Percentiles rank a stretch among this genome's conserved stretches.
Conservation (phyloP, 352 stramenopile genomes). For the Globisporangium mamillatum region DNA sequence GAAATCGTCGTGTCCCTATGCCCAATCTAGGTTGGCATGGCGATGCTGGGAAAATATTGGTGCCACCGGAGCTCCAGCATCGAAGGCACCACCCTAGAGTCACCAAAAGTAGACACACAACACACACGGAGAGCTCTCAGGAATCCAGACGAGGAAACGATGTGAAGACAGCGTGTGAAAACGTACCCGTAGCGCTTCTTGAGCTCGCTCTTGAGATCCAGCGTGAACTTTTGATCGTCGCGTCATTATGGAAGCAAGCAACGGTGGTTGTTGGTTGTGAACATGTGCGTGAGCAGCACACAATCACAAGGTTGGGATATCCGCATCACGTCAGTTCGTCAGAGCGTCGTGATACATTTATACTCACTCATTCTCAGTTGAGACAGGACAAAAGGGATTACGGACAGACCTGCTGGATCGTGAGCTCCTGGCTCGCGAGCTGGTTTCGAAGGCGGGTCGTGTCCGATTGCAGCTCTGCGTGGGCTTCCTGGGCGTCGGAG, state of each 20-base stretch:
- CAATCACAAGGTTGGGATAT: background rate
- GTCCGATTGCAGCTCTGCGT: constrained; percentile 9
- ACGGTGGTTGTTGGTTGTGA: background rate
- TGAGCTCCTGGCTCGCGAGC: background rate
- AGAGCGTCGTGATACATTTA: background rate
- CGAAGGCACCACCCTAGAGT: constrained; percentile 40
- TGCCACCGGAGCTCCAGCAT: constrained; percentile 51
- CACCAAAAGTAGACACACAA: background rate
- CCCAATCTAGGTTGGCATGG: constrained; percentile 2
- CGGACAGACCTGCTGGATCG: constrained; percentile 14
- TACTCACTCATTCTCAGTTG: background rate
- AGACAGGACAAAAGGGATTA: background rate
- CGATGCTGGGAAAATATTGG: constrained; percentile 44
- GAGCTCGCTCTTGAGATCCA: constrained; percentile 47
- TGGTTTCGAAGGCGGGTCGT: constrained; percentile 5
- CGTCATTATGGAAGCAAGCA: background rate
- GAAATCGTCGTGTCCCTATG: background rate
- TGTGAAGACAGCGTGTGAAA: background rate
- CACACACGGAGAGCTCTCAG: background rate
- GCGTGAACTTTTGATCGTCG: constrained; percentile 34
- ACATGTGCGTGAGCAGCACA: background rate
- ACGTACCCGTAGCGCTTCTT: constrained; percentile 59
- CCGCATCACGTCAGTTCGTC: background rate
- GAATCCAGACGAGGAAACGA: background rate
- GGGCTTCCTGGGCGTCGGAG: constrained; percentile 18